Evolutionary conservation across 2,329 filamentous ascomycete species (phyloP).

Genomic region (Diaporthe destruens): DNA sequence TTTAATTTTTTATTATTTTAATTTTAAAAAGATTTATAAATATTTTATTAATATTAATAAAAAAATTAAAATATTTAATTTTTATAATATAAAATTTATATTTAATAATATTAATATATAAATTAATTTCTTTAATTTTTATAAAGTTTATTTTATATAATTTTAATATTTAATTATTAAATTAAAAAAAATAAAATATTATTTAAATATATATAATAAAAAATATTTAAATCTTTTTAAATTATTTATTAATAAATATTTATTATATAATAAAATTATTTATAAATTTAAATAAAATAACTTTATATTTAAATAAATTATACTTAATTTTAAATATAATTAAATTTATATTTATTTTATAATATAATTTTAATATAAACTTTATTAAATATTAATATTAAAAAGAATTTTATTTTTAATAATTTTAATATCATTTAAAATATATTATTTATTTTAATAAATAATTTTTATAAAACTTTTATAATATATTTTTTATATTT

Average conservation of each 20-base stretch:
- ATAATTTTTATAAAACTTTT: too few relatives aligned
- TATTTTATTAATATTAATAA: constrained; percentile 5
- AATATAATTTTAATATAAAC: background rate
- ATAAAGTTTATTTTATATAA: constrained; percentile 1
- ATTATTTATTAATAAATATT: background rate
- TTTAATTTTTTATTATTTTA: background rate
- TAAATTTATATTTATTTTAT: background rate
- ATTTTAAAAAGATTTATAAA: background rate
- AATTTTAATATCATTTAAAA: background rate
- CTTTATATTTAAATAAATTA: constrained; percentile 5
- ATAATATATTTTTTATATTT: background rate
- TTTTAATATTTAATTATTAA: background rate
- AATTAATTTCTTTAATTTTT: too few relatives aligned
- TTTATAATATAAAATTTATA: too few relatives aligned
- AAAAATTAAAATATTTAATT: constrained; percentile 4
- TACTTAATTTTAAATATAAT: background rate
- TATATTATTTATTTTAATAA: background rate
- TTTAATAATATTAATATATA: too few relatives aligned
- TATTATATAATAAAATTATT: background rate
- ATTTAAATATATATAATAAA: constrained; percentile 4
- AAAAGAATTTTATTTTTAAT: background rate
- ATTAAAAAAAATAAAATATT: constrained; percentile 17
- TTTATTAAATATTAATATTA: background rate
- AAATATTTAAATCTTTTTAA: background rate
- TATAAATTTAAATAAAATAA: background rate